Base-by-base conservation (phyloP, 2,329 filamentous ascomycete genomes). In the Fusarium temperatum region DNA sequence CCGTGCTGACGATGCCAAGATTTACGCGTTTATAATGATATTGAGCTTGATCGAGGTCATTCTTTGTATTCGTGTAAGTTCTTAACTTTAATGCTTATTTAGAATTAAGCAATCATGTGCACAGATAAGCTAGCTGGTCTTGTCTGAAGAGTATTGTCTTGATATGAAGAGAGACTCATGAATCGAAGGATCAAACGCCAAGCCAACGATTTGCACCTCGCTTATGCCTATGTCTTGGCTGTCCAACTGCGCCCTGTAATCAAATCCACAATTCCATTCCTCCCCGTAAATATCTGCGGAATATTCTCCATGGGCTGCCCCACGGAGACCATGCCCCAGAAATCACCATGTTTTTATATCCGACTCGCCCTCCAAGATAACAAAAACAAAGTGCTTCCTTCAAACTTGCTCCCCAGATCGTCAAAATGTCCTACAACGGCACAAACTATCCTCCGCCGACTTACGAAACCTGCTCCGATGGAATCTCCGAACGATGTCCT, bases 401-500 rank as follows among this genome's bases (percentile, higher is more conserved):
- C 0, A 26, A 32, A 47, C 24, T 28, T 58, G 6, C 8, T 44
- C 20, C 26, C 9, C 10, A 15, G n/a, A 44, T 26, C n/a, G 10
- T 45, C 66, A 47, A 35, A 42, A 70, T 70, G 67, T 57, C 63
- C 8, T 26, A 12, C 15, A 68, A 68, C 32, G 45, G 36, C 8
- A 50, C 66, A 14, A 42, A 51, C 38, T 74, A 71, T n/a, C 51
- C 59, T 2, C 70, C 66, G 6, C 73, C 73, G 4, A 68, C 26
- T 15, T 75, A 71, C 57, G 55, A 63, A 2, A 74, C 48, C 10
- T 75, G 73, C 30, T 14, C 58, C 13, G 54, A 47, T 48, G 73
- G 66, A 8, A 64, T 75, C 15, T 59, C 73, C 0, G 66, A 68
- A 6, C 63, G 47, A 68, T 73, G 64, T 11, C 78, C 78, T 1